Evolutionary conservation across 2,329 filamentous ascomycete genomes (phyloP), one percentile per base, ranked within the genome.

Genomic region (Penicillium psychrosexuale): DNA sequence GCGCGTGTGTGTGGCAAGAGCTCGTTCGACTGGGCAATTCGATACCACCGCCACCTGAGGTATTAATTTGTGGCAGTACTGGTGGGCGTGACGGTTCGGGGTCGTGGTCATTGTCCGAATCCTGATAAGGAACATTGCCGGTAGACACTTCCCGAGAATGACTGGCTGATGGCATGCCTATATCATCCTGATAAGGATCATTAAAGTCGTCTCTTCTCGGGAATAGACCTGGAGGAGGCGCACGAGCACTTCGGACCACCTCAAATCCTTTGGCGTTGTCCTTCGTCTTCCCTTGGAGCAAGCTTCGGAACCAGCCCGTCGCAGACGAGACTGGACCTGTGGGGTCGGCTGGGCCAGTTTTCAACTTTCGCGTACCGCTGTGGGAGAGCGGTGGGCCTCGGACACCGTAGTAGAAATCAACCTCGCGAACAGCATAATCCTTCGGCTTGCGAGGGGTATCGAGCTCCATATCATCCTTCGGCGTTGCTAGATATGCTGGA

Each of bases 261-360:
- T 97, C 94, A 63, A 99, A 99, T 0, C 94, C 94, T 73, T 97
- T 97, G 61, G 88, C 87, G 73, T 95, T 96, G 62, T 97, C 93
- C 69, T 96, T 97, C 7, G 86, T 91, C 75, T 95, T 96, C 15
- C 88, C 89, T 12, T 86, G 87, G 55, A 96, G 83, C 6, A 96
- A 69, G 49, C 81, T 83, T 63, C 90, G 87, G 72, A 97, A 84
- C 91, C 93, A 99, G 5, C 91, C 90, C 0, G 89, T 88, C 0
- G 94, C 93, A 8, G 90, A 93, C 1, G 91, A 89, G 19, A 96
- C 89, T 0, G 92, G 91, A 0, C 92, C 90, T 36, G 92, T 96
- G 0, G 94, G 94, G 76, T 99, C 93, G 8, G 92, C 91, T 2
- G 94, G 94, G 0, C 94, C 94, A 5, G 94, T 99, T 66, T 94